Conservation (phyloP, 2,329 filamentous ascomycete species). For the Ophiostoma tasmaniense region DNA sequence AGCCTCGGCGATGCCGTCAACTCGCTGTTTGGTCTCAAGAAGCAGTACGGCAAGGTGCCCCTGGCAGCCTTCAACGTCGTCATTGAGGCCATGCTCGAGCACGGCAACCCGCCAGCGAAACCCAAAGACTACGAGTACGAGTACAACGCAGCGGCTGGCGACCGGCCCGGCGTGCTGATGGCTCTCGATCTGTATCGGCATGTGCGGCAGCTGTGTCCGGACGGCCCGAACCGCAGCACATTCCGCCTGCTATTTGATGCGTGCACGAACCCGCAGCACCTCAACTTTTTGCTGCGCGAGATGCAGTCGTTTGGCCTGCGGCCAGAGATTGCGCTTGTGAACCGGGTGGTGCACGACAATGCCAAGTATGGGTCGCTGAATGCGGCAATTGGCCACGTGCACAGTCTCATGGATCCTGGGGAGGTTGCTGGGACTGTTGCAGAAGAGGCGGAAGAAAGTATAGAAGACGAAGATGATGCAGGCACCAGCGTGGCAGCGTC, state of each 20-base stretch:
- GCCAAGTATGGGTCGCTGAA: conserved; percentile 29
- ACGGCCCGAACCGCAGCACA: conserved; percentile 30
- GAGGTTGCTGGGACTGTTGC: neutral
- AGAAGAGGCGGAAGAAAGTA: neutral
- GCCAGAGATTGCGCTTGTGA: conserved; percentile 25
- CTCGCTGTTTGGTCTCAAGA: conserved; percentile 46
- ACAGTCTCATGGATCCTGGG: conserved; percentile 21
- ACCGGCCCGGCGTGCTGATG: conserved; percentile 9
- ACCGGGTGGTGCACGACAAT: conserved; percentile 29
- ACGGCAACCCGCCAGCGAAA: neutral
- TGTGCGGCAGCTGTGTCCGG: conserved; percentile 29
- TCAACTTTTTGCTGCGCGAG: conserved; percentile 31
- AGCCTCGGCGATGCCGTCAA: conserved; percentile 32
- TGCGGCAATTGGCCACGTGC: conserved; percentile 28
- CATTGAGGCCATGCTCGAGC: conserved; percentile 29
- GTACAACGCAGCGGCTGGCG: neutral
- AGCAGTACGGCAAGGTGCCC: conserved; percentile 28
- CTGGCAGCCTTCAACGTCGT: conserved; percentile 35
- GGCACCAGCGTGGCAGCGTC: neutral
- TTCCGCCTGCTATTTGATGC: conserved; percentile 30
- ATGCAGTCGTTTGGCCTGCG: conserved; percentile 31
- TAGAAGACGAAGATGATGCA: neutral
- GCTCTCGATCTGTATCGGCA: conserved; percentile 33
- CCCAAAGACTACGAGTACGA: neutral
- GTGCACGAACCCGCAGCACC: conserved; percentile 25